Base-by-base conservation (phyloP, 192 early-diverging fungal species). In the Entomortierella parvispora region DNA sequence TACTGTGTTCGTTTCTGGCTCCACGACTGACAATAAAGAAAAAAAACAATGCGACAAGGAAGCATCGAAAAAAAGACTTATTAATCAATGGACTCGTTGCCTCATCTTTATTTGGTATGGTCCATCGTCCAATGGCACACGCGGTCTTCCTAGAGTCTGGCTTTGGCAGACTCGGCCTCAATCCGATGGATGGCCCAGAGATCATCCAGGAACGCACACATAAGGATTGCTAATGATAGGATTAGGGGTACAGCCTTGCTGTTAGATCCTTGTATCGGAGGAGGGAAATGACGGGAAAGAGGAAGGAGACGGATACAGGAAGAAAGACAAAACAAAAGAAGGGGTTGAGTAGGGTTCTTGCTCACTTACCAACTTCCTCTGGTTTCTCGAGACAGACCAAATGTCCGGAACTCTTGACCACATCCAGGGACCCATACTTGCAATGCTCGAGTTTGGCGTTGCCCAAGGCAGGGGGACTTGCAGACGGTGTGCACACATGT, bases 321-420 rank as follows among this genome's bases (percentile, higher is more conserved):
- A 15, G 15, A 3, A 18, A 2, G 29, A 8, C 28, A 18, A 3
- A 31, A 32, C 8, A 31, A n/a, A 31, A 31, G 12, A 22, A 49
- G 10, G 25, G 9, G 47, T 31, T 11, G 12, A 45, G 44, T 45
- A 2, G n/a, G 2, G 44, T 20, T 20, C 6, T 53, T 29, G 6
- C 5, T 32, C 7, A 28, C 64, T 69, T 78, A 85, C 83, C 69
- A 22, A 71, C 65, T 14, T 67, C 20, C 26, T 80, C 64, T 20
- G 81, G 81, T 17, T 82, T 71, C 56, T 85, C 83, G 45, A 80
- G 62, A 33, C 67, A 71, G 20, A 82, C 26, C 68, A 85, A 74
- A 28, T 85, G 83, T 22, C 71, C 71, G 26, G 62, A 40, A 2
- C 71, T 79, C 33, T 80, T 67, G 31, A 85, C 50, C 29, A 63